Percentiles rank a stretch among this genome's conserved stretches.
These are phyloP conservation scores for Coniferiporia sulphurascens DNA, from an alignment of 1,284 basidiomycete species.

Conservation along the genomic window DNA sequence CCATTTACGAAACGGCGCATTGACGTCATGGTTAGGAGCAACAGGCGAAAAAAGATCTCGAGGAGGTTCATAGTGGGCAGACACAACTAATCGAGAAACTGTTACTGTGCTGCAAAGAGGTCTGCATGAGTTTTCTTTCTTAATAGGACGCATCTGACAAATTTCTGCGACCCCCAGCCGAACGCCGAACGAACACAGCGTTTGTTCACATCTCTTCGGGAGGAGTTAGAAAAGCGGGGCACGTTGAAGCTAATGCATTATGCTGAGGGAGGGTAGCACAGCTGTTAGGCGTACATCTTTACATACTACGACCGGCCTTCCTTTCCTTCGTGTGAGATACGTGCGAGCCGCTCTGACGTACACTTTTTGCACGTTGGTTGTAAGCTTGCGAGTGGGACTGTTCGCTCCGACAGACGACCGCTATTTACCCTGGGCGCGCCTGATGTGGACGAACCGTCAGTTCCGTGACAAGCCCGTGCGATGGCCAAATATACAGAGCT, in stretches of 20 bases:
- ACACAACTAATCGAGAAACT: constrained; percentile 74
- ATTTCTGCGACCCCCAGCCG: constrained; percentile 43
- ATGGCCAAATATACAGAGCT: no score
- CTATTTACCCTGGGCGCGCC: no score
- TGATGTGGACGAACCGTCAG: no score
- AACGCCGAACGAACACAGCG: constrained; percentile 75
- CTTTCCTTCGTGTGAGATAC: no score
- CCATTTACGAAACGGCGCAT: no score
- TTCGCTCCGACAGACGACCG: no score
- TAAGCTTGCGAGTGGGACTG: no score
- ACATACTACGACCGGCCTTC: no score
- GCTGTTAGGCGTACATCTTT: background rate
- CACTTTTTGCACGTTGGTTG: no score
- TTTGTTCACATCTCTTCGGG: constrained; percentile 69
- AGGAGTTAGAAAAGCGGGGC: constrained; percentile 70
- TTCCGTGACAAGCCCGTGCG: no score
- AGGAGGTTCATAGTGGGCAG: constrained; percentile 68
- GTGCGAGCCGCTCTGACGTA: no score
- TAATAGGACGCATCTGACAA: constrained; percentile 10
- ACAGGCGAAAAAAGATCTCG: constrained; percentile 65
- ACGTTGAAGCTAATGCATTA: constrained; percentile 36
- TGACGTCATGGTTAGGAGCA: constrained; percentile 40
- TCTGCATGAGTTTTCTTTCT: constrained; percentile 25
- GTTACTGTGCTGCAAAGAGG: constrained; percentile 79
- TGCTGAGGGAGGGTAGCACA: constrained; percentile 41